Evolutionary conservation across 1,284 basidiomycete species (phyloP), one percentile per base, ranked within the genome.

Genomic region (Boletus hoseneyae): DNA sequence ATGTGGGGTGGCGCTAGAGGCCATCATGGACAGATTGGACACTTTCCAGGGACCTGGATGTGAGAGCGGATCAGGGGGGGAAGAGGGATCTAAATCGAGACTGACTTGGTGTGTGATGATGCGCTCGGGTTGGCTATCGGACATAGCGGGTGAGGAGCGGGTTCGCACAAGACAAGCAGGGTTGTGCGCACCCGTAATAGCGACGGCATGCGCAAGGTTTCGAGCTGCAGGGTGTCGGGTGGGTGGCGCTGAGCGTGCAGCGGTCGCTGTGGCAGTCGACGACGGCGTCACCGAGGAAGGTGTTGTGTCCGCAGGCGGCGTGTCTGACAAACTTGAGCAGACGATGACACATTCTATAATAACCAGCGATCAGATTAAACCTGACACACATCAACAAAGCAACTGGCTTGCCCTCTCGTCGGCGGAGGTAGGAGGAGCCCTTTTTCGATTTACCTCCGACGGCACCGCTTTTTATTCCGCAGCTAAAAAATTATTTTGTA

Each of bases 271-370:
- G 54, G 60, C 85, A 88, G 69, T 87, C 85, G 66, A 84, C 62
- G 61, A 72, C 55, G 36, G 60, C 63, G 48, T 81, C 76, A 25
- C 73, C 69, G 53, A 69, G 73, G 59, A 77, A 79, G n/a, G 71
- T 71, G 57, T 76, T 69, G 65, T 87, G 83, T 25, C 71, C 72
- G 68, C 85, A 88, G 33, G 47, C 65, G 25, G 61, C 66, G 55
- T 73, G 76, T 60, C 70, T 73, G 53, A 66, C 69, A 65, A 85
- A 79, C 58, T 68, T 73, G 60, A 87, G 76, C 50, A 70, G 71
- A 54, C 83, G 76, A 67, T 82, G 78, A 71, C 85, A 87, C 84
- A 87, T 87, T 45, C 51, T 47, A n/a, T 21, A n/a, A n/a, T 27
- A 48, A n/a, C 3, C 8, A 21, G 32, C 21, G 11, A 30, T 21